Evolutionary conservation across 768 basidiomycete species (phyloP), one percentile per base, ranked within the genome.

Genomic region (Tricholoma matsutake): DNA sequence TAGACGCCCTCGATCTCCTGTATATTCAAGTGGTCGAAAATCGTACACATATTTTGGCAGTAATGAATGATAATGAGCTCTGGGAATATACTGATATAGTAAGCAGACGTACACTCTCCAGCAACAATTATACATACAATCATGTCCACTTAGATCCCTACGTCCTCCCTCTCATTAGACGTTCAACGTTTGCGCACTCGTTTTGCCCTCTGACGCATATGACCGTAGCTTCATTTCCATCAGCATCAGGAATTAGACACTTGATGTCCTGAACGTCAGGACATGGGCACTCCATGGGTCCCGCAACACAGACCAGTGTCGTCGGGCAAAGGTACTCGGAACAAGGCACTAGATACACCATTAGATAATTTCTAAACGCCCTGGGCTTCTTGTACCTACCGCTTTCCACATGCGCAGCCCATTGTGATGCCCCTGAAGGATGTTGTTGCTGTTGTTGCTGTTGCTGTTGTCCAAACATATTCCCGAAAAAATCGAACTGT

Each of bases 401-500:
- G 65, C 78, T 79, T 32, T 91, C 88, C 29, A 84, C 79, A 54
- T 89, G 86, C 0, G 83, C 76, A 29, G 79, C 79, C 85, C 88
- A 90, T 66, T 90, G 88, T 2, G 81, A 81, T 16, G 81, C 76
- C 28, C 81, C 81, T 45, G 79, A 71, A 22, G 81, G 79, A 49
- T 81, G 79, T 55, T 81, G 83, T 41, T 87, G 86, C 18, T 83
- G 81, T 35, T 85, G 83, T 18, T 86, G 84, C 25, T 87, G 86
- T 9, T 82, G 81, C 39, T 83, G 83, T 22, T 82, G 78, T 43
- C 85, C 83, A 67, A 91, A 92, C 83, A 92, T 86, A 43, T 87
- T 84, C 62, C 88, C 85, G 67, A 93, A 93, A 73, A 91, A 89
- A 51, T 84, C 80, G 71, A 92, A 92, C 67, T 92, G 89, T n/a